These are phyloP conservation scores for Skeletonema costatum DNA, from an alignment of 108 stramenopile species.

Conservation along the genomic window DNA sequence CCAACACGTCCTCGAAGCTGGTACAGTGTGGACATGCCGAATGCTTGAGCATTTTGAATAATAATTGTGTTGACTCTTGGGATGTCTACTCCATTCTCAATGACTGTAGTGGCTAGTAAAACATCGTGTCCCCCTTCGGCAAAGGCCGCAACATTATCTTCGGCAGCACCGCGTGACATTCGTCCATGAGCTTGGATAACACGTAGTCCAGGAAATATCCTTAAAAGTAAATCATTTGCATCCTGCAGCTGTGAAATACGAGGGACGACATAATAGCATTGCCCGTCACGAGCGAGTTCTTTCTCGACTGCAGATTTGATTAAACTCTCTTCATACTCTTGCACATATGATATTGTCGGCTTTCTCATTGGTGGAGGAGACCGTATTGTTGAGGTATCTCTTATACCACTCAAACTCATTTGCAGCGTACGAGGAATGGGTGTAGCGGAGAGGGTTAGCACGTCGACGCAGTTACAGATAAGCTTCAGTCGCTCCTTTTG, in stretches of 20 bases:
- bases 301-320: conserved; percentile 63
- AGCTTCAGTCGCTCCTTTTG: conserved; percentile 96
- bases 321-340: conserved; percentile 64
- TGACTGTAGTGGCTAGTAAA: conserved; percentile 94
- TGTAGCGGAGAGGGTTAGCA: conserved; percentile 93
- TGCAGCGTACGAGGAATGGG: conserved; percentile 96
- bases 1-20: conserved; percentile 96
- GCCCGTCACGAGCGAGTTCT: conserved; percentile 86
- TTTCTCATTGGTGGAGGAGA: conserved; percentile 90
- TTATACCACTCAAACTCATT: conserved; percentile 89
- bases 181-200: conserved; percentile 90
- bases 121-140: conserved; percentile 88
- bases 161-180: conserved; percentile 69
- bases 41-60: conserved; percentile 88
- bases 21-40: conserved; percentile 94
- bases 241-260: conserved; percentile 76
- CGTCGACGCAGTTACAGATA: conserved; percentile 87
- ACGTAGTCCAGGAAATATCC: conserved; percentile 72
- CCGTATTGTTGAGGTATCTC: conserved; percentile 90
- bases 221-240: conserved; percentile 59
- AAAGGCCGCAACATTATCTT: conserved; percentile 84
- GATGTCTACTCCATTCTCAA: conserved; percentile 98
- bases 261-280: conserved; percentile 92
- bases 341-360: conserved; percentile 79
- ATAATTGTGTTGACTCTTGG: conserved; percentile 95